phyloP scores from a whole-genome alignment of 1,284 basidiomycete genomes.

The Marasmius oreades region DNA sequence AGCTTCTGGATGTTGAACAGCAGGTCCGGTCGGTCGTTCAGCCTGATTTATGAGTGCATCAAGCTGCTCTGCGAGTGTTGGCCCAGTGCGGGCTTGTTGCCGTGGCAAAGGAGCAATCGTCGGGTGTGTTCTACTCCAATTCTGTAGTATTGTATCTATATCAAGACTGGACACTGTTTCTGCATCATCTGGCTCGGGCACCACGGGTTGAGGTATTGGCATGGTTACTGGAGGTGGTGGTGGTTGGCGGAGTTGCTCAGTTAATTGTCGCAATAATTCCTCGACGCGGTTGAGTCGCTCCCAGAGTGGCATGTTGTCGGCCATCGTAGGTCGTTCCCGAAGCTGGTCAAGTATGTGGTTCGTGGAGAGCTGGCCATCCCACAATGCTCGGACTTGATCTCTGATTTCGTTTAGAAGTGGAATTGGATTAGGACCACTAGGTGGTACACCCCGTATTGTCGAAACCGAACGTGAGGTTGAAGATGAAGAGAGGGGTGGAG shows the following conservation, averaged over 20 bases:
- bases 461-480: constrained; percentile 4
- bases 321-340: constrained; percentile 24
- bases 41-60: constrained; percentile 10
- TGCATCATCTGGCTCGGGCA: not conserved
- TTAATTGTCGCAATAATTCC: constrained; percentile 34
- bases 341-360: constrained; percentile 48
- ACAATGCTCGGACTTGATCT: constrained; percentile 47
- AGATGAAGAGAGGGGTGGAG: constrained; percentile 26
- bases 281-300: constrained; percentile 40
- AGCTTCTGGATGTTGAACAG: constrained; percentile 11
- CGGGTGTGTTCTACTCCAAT: not conserved
- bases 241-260: constrained; percentile 24
- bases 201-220: constrained; percentile 12
- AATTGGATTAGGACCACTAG: constrained; percentile 12
- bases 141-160: not conserved
- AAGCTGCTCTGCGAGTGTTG: constrained; percentile 11
- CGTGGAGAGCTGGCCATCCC: constrained; percentile 55
- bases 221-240: constrained; percentile 16
- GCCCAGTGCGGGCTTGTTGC: constrained; percentile 1
- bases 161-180: not conserved
- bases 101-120: constrained; percentile 1
- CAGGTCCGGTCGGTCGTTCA: not conserved
- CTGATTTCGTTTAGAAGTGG: constrained; percentile 45
- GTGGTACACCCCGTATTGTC: constrained; percentile 9
- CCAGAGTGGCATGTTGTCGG: constrained; percentile 33